Percentiles rank a stretch among this genome's conserved stretches.
phyloP scores from a whole-genome alignment of 2,329 filamentous ascomycete genomes.

The Elsinoe batatas region DNA sequence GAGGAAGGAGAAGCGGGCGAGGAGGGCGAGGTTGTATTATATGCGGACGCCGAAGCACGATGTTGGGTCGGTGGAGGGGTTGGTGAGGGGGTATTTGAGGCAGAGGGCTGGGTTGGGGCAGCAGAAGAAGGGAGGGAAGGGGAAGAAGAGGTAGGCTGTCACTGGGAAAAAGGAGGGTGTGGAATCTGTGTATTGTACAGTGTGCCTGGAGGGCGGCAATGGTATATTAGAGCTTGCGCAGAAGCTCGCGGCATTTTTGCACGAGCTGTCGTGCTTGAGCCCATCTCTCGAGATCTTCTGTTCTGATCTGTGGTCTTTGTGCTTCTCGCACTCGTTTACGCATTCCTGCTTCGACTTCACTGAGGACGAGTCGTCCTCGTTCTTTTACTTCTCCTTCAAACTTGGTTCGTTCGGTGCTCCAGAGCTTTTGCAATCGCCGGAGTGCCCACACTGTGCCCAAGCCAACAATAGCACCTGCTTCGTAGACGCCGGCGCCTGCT shows the following conservation, averaged over 20 bases:
- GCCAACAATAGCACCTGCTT: constrained; percentile 50
- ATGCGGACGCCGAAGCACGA: constrained; percentile 85
- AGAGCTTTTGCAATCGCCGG: constrained; percentile 48
- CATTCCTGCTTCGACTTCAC: constrained; percentile 43
- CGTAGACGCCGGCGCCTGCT: constrained; percentile 43
- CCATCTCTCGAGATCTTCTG: constrained; percentile 32
- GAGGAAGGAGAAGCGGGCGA: constrained; percentile 70
- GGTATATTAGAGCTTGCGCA: constrained; percentile 4
- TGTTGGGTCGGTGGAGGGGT: constrained; percentile 71
- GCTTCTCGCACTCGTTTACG: constrained; percentile 37
- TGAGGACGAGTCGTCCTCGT: constrained; percentile 47
- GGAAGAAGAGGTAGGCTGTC: neutral
- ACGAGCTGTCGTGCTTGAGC: constrained; percentile 29
- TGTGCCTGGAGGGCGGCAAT: neutral
- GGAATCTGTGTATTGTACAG: constrained; percentile 5
- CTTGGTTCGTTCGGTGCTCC: constrained; percentile 43
- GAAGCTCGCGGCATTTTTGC: constrained; percentile 1
- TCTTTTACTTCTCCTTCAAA: constrained; percentile 48
- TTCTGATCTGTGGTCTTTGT: constrained; percentile 29
- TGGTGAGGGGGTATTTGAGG: constrained; percentile 58
- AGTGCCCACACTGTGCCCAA: constrained; percentile 49
- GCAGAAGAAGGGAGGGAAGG: constrained; percentile 1
- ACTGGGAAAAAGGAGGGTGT: neutral
- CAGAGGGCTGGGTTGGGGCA: constrained; percentile 35
- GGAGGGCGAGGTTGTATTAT: constrained; percentile 80